Conservation (phyloP, 2,329 filamentous ascomycete genomes). For the Graphilbum sp. region DNA sequence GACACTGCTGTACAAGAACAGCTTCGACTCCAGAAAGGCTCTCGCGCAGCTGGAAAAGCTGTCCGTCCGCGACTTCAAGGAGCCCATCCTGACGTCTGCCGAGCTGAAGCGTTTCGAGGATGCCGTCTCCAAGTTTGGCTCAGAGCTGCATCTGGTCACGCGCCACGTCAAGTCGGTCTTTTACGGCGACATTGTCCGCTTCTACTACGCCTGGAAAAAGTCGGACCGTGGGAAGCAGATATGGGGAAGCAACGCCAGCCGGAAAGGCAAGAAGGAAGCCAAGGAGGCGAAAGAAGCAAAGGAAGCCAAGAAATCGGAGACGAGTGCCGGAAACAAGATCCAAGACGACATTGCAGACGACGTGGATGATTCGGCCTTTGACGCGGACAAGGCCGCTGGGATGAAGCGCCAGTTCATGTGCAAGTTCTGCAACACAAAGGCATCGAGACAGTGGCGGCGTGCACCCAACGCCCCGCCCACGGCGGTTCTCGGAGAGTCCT, state of each 20-base stretch:
- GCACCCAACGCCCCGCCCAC: constrained; percentile 53
- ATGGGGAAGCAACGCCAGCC: constrained; percentile 75
- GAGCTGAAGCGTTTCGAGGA: constrained; percentile 89
- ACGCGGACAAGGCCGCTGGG: constrained; percentile 63
- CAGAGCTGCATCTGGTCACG: constrained; percentile 69
- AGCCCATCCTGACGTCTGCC: constrained; percentile 61
- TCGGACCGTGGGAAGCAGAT: constrained; percentile 69
- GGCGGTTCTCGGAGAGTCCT: constrained; percentile 31
- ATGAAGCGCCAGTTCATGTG: constrained; percentile 79
- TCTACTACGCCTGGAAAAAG: constrained; percentile 98
- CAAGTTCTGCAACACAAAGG: constrained; percentile 74
- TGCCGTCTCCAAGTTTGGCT: constrained; percentile 76
- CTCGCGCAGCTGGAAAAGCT: constrained; percentile 52
- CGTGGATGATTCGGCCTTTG: constrained; percentile 89
- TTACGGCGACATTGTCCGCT: constrained; percentile 69
- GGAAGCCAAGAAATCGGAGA: constrained; percentile 59
- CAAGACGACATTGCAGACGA: constrained; percentile 88
- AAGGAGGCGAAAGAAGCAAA: constrained; percentile 72
- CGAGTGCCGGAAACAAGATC: constrained; percentile 50
- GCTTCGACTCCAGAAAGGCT: constrained; percentile 56
- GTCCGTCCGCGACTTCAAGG: constrained; percentile 60
- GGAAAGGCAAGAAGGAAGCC: constrained; percentile 80
- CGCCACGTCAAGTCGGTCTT: constrained; percentile 73
- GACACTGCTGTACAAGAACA: constrained; percentile 52
- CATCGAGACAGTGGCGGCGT: constrained; percentile 78